A percentile compares a stretch with the other conserved stretches of the same genome.
These are phyloP conservation scores for Excoecaria cochinchinensis DNA, from an alignment of 345 rosid genomes.

Conservation along the genomic window DNA sequence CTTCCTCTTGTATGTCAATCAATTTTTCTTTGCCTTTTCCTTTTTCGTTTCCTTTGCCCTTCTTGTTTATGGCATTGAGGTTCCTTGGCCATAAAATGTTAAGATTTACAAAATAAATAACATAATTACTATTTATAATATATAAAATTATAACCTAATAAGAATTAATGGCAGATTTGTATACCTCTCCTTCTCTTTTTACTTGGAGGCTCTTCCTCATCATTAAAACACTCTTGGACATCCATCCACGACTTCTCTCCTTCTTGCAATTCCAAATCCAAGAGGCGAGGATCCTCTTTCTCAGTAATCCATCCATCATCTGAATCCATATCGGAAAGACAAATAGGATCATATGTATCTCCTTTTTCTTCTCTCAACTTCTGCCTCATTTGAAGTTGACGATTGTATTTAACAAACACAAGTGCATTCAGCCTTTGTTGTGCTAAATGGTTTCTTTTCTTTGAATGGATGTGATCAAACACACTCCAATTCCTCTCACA, in stretches of 20 bases:
- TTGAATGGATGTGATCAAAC: constrained; percentile 5
- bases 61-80: too few species aligned
- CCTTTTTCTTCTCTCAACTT: not conserved
- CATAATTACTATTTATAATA: too few species aligned
- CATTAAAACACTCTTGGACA: not conserved
- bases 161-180: too few species aligned
- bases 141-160: too few species aligned
- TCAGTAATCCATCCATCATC: not conserved
- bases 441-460: not conserved
- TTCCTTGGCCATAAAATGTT: too few species aligned
- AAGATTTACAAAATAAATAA: too few species aligned
- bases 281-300: not conserved
- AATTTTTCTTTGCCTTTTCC: too few species aligned
- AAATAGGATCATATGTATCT: constrained; percentile 11
- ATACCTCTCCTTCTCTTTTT: not conserved
- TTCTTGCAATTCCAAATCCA: too few species aligned
- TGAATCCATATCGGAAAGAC: not conserved
- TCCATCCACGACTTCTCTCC: not conserved
- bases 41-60: too few species aligned
- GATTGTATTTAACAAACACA: not conserved
- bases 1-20: too few species aligned
- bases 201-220: not conserved
- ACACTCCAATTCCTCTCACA: constrained; percentile 6
- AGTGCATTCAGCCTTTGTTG: constrained; percentile 4
- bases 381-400: not conserved